Conservation (phyloP, 768 basidiomycete genomes). For the Guyanaporus albipodus region DNA sequence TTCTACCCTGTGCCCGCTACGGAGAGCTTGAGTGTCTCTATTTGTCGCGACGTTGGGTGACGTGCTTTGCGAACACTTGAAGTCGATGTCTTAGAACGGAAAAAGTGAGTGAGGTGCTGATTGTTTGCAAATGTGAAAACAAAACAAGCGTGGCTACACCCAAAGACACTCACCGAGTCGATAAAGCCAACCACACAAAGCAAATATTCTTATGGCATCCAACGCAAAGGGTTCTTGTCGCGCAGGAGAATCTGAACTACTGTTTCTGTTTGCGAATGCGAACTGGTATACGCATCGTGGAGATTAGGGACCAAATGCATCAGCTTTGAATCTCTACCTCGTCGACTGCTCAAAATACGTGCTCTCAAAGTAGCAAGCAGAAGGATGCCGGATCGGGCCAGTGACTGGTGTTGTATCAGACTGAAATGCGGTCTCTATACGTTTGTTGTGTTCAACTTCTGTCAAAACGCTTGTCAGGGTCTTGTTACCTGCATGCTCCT, state of each 20-base stretch:
- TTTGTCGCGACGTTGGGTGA: too few species aligned
- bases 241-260: background rate
- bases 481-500: constrained; percentile 1
- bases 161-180: background rate
- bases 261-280: background rate
- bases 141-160: constrained; percentile 4
- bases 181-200: constrained; percentile 10
- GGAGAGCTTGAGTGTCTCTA: too few species aligned
- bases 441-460: constrained; percentile 14
- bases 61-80: background rate
- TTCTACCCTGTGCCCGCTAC: too few species aligned
- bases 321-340: background rate
- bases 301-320: background rate
- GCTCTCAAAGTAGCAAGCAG: too few species aligned
- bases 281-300: background rate
- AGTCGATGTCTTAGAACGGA: background rate
- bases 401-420: background rate
- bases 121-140: constrained; percentile 5
- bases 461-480: constrained; percentile 19
- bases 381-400: too few species aligned
- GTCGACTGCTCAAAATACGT: too few species aligned
- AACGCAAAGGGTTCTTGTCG: too few species aligned
- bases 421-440: constrained; percentile 7
- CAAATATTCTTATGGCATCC: too few species aligned
- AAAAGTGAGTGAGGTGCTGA: too few species aligned